Evolutionary conservation across 116 monocot genomes (phyloP).

Genomic region (Phalaenopsis hybrid): DNA sequence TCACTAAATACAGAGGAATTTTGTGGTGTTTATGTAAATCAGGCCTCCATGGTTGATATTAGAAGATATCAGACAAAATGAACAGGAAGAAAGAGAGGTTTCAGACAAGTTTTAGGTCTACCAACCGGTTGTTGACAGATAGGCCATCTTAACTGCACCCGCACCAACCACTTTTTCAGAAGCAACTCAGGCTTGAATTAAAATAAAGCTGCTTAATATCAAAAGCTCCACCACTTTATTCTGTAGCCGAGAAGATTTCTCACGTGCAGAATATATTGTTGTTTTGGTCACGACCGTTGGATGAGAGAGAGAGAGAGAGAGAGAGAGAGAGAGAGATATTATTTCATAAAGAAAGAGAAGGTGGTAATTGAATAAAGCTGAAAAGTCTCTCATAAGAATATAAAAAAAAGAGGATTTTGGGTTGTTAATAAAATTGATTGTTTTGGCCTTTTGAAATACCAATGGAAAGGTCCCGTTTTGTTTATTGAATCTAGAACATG

Average conservation of each 20-base stretch:
- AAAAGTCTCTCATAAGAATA: conserved; percentile 11
- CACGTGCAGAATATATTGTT: conserved; percentile 33
- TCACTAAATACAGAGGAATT: no score
- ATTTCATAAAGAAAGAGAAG: background rate
- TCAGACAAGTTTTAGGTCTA: conserved; percentile 61
- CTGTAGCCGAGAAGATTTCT: background rate
- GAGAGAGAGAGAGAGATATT: conserved; percentile 13
- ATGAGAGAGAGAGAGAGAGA: conserved; percentile 22
- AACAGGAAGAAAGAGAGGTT: conserved; percentile 2
- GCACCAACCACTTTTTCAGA: conserved; percentile 8
- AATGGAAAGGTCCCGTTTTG: no score
- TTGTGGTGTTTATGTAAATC: no score
- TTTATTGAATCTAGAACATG: no score
- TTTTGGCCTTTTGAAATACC: conserved; percentile 12
- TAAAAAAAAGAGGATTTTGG: conserved; percentile 7
- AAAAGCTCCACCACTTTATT: no score
- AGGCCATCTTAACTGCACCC: conserved; percentile 38
- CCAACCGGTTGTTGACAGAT: conserved; percentile 64
- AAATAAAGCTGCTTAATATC: no score
- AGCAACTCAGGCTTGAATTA: no score
- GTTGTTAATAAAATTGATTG: background rate
- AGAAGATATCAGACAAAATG: no score
- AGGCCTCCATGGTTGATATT: no score
- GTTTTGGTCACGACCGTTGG: conserved; percentile 7
- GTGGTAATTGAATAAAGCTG: conserved; percentile 10